These are phyloP conservation scores for Quercus alba DNA, from an alignment of 306 rosid species.

Conservation along the genomic window DNA sequence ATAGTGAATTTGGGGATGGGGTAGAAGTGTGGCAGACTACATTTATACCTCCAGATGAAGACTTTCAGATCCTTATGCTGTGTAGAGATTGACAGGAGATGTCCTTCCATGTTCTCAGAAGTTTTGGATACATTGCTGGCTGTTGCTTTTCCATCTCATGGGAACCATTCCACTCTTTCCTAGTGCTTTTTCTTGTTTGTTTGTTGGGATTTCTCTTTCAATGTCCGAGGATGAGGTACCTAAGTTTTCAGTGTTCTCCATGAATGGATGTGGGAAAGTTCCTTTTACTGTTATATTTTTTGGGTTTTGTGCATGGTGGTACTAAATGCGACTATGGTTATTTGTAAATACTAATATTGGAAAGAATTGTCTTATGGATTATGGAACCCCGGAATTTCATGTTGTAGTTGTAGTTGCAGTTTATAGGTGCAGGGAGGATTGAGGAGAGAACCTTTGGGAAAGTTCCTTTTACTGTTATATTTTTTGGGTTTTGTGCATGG, in stretches of 20 bases:
- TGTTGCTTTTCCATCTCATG: slow-evolving; percentile 46
- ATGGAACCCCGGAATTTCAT: slow-evolving; percentile 28
- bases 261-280: slow-evolving; percentile 41
- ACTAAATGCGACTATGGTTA: slow-evolving; percentile 36
- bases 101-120: slow-evolving; percentile 55
- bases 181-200: slow-evolving; percentile 20
- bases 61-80: slow-evolving; percentile 44
- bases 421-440: slow-evolving; percentile 28
- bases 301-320: slow-evolving; percentile 55
- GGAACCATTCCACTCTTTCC: slow-evolving; percentile 38
- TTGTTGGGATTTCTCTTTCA: slow-evolving; percentile 35
- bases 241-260: slow-evolving; percentile 21
- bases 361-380: slow-evolving; percentile 17
- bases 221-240: slow-evolving; percentile 35
- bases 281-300: slow-evolving; percentile 34
- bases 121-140: slow-evolving; percentile 54
- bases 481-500: slow-evolving; percentile 53
- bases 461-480: slow-evolving; percentile 31
- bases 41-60: slow-evolving; percentile 27
- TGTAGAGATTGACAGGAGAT: slow-evolving; percentile 64
- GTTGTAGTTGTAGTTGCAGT: slow-evolving; percentile 29
- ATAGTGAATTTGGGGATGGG: slow-evolving; percentile 33
- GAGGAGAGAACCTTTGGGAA: slow-evolving; percentile 18
- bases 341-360: slow-evolving; percentile 59
- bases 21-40: slow-evolving; percentile 31